Evolutionary conservation across 805 yeast genomes (phyloP), one percentile per base, ranked within the genome.

Genomic region (Ascoidea asiatica): DNA sequence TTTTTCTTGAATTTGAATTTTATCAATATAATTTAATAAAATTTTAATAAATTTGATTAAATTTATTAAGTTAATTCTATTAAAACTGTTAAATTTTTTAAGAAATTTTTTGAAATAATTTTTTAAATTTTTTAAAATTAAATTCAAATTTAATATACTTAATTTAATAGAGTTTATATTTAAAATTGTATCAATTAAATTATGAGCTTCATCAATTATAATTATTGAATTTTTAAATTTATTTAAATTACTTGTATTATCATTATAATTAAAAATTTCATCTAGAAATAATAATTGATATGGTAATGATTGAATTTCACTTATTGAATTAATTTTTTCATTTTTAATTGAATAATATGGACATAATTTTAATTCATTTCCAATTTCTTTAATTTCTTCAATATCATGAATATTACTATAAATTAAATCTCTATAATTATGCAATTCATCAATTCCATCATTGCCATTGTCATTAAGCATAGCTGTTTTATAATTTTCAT

Each of bases 121-220:
- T 39, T 70, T 65, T 37, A 89, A 53, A 0, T 82, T 78, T 2
- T 51, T 51, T 18, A 68, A 60, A 4, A 81, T 70, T 0, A 48
- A 39, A 2, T 51, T 38, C 7, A 86, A 62, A 29, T 82, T 86
- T 0, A 51, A 43, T 1, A 66, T 52, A 0, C 81, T 63, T 0
- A 89, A 63, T 3, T 71, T 59, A 1, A 77, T 69, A 0, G 95
- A 85, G 53, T 81, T 72, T 49, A 90, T 63, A 2, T 81, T 63
- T 1, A 80, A 73, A 2, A 89, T 75, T 0, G 89, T 78, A 52
- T 88, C 96, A 22, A 87, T 56, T 39, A 89, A 62, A 56, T 89
- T 89, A 56, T 89, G 97, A 0, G 97, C 97, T 57, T 89, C 97
- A 58, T 89, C 97, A 21, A 89, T 79, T 4, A 90, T 73, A 0